Base-by-base conservation (phyloP, 371 early-diverging fungal genomes). In the Choanephora cucurbitarum region DNA sequence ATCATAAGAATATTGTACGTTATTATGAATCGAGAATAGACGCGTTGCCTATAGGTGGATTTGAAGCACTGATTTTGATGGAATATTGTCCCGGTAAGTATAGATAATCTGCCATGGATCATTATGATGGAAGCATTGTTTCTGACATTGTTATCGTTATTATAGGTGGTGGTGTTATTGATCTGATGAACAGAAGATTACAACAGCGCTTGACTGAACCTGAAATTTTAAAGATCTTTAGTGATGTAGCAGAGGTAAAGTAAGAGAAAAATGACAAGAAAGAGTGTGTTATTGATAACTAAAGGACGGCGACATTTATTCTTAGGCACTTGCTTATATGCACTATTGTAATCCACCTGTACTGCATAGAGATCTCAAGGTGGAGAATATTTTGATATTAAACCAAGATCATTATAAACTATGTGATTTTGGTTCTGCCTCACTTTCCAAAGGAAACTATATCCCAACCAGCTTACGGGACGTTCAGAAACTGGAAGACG, bases 371-470 rank as follows among this genome's bases (percentile, higher is more conserved):
- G 97, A 96, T 71, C 73, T 96, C 50, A 96, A 96, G 65, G 87
- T 93, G 81, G 87, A 88, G 49, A 87, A 88, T 55, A 75, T 88
- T 13, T 66, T 87, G 1, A 77, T 79, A 7, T 44, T 75, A 4
- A 58, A 60, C 32, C 64, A 72, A 54, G 83, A 87, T 22, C 79
- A 75, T 54, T 92, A 87, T 71, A 94, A 95, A 67, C 79, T 97
- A 37, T 95, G 94, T 69, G 97, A 97, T 72, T 97, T 95, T 81
- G 97, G 97, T 19, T 94, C 94, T 2, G 84, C 91, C n/a, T 51
- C 75, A 2, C 59, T 75, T 22, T 79, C 75, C 9, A 91, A 93
- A 3, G 85, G 85, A 14, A 66, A 70, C 24, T 80, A 78, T 28
- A 70, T 94, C 4, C 80, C 82, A 39, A 68, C 63, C 21, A 69